Conservation (phyloP, 768 basidiomycete genomes). For the Phaeolepiota aurea region DNA sequence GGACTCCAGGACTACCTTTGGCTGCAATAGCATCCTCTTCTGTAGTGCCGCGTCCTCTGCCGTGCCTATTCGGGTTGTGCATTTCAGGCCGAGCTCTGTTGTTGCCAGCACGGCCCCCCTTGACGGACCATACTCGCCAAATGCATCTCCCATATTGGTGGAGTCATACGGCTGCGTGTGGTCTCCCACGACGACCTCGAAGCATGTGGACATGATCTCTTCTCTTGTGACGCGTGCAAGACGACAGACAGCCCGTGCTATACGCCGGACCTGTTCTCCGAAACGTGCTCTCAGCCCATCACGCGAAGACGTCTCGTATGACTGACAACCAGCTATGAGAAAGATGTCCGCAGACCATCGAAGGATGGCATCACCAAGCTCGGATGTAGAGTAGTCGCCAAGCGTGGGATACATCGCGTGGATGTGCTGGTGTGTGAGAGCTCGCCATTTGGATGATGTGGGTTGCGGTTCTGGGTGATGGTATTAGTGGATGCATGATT, state of each 20-base stretch:
- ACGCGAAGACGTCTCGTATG: slow-evolving; percentile 21
- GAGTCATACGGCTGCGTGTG: slow-evolving; percentile 29
- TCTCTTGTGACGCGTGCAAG: slow-evolving; percentile 60
- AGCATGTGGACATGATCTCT: slow-evolving; percentile 72
- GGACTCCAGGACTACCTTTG: slow-evolving; percentile 75
- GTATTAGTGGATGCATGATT: slow-evolving; percentile 2
- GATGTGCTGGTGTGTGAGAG: slow-evolving; percentile 62
- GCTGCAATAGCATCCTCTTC: slow-evolving; percentile 50
- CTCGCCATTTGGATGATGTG: slow-evolving; percentile 70
- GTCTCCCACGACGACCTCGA: slow-evolving; percentile 60
- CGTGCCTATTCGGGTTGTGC: slow-evolving; percentile 42
- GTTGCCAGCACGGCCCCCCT: slow-evolving; percentile 53
- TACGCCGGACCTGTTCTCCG: slow-evolving; percentile 48
- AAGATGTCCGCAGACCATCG: slow-evolving; percentile 68
- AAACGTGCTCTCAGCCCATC: slow-evolving; percentile 14
- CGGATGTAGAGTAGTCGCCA: slow-evolving; percentile 57
- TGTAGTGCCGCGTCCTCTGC: slow-evolving; percentile 37
- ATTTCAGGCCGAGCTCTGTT: slow-evolving; percentile 64
- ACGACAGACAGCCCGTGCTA: slow-evolving; percentile 54
- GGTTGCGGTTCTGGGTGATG: slow-evolving; percentile 57
- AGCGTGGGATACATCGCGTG: slow-evolving; percentile 61
- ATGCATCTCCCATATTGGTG: slow-evolving; percentile 51
- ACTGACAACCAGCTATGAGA: slow-evolving; percentile 48
- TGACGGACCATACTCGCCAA: slow-evolving; percentile 48
- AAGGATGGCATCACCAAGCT: slow-evolving; percentile 66